Evolutionary conservation across 2,329 filamentous ascomycete genomes (phyloP).

Genomic region (Pyricularia sp.): DNA sequence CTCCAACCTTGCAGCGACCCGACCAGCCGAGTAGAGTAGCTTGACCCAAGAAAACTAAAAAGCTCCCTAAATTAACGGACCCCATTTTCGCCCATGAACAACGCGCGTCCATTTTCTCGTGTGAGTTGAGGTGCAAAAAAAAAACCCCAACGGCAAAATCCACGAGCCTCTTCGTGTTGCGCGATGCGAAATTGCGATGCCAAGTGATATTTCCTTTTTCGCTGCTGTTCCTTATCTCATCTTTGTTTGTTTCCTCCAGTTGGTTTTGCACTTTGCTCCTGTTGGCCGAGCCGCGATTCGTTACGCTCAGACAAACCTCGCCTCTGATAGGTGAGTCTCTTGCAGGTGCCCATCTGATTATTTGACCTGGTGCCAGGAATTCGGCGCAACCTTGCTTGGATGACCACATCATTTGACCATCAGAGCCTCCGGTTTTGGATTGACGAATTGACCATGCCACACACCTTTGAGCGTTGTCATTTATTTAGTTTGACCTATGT

Average conservation of each 20-base stretch:
- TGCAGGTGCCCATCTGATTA: neutral
- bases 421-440: neutral
- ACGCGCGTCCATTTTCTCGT: neutral
- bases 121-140: neutral
- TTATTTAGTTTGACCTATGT: neutral
- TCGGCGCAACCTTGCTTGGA: neutral
- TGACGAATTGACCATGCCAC: neutral
- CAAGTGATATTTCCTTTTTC: neutral
- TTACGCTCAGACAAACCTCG: neutral
- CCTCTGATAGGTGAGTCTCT: neutral
- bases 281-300: neutral
- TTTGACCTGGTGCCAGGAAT: neutral
- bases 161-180: neutral
- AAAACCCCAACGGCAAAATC: neutral
- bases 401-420: neutral
- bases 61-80: neutral
- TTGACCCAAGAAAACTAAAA: neutral
- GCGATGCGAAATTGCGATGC: neutral
- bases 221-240: neutral
- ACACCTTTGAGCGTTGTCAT: neutral
- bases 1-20: neutral
- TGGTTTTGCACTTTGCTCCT: neutral
- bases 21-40: neutral
- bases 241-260: neutral
- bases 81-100: neutral